Base-by-base conservation (phyloP, 257 asterid species). In the Salvia miltiorrhiza region DNA sequence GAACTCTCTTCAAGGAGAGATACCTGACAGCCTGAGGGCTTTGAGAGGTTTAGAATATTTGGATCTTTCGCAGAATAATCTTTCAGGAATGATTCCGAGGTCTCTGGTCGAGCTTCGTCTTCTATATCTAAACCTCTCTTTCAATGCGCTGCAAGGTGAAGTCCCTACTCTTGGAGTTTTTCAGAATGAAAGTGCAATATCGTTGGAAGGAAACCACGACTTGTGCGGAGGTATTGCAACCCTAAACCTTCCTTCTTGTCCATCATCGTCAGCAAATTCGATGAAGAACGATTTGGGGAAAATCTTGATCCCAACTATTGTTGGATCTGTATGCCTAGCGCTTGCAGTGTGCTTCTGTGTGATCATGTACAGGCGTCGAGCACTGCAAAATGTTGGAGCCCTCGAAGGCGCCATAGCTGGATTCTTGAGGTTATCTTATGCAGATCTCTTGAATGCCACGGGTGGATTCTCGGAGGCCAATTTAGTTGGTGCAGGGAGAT, bases 1-100 rank as follows among this genome's bases (percentile, higher is more conserved):
- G 1, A 79, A 79, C 37, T 13, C n/a, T 19, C 53, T 79, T 4
- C 44, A 55, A 23, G 84, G 84, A 14, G 12, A 72, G 41, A 62
- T 79, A 24, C 81, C 84, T 26, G 4, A 11, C 2, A 35, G 63
- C 1, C 19, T 79, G 30, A 68, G 73, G 30, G 49, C 73, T 28
- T 56, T 79, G 71, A 67, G 12, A 57, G 75, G 83, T 2, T 20
- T 79, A 3, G 40, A 39, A n/a, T 33, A 49, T 1, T n/a, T 75
- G 26, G 69, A 63, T 64, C 44, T 64, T n/a, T 44, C 78, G 2
- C 21, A 67, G 14, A 75, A 75, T 35, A 67, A 63, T 10, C 59
- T 75, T 9, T 60, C 49, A 3, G 49, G 65, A 3, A 17, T 4
- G 5, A 61, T 61, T 30, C 52, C 67, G 10, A 5, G 19, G 1